A percentile compares a stretch with the other conserved stretches of the same genome.
phyloP scores from a whole-genome alignment of 108 stramenopile genomes.

The Nitzschia inconspicua region DNA sequence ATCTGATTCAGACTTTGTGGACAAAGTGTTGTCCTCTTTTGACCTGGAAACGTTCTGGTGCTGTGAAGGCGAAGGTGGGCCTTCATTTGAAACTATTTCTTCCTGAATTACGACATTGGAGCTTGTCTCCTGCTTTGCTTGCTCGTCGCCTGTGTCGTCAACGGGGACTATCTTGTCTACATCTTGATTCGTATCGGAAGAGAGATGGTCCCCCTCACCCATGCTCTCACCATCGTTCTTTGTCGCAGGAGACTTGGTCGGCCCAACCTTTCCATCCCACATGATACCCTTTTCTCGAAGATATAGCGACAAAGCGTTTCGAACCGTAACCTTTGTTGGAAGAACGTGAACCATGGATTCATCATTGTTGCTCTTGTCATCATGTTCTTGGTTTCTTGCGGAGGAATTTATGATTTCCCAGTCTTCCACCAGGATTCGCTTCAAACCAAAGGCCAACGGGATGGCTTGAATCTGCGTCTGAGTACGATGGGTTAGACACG shows the following conservation, averaged over 20 bases:
- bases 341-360: conserved; percentile 50
- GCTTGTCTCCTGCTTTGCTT: not conserved
- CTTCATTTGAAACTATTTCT: not conserved
- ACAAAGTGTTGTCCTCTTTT: not conserved
- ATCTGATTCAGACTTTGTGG: not conserved
- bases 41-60: not conserved
- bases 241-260: not conserved
- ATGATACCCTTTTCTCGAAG: conserved; percentile 20
- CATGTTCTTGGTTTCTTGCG: not conserved
- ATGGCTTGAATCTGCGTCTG: conserved; percentile 27
- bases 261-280: not conserved
- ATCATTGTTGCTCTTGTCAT: not conserved
- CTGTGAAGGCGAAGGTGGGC: not conserved
- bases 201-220: not conserved
- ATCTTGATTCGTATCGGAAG: no score
- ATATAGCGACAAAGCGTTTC: conserved; percentile 49
- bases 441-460: conserved; percentile 55
- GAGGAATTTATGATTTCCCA: conserved; percentile 60
- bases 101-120: not conserved
- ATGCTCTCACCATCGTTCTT: not conserved
- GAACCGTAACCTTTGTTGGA: conserved; percentile 45
- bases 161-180: no score
- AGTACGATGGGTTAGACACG: not conserved
- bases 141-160: no score
- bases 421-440: conserved; percentile 71